Base-by-base conservation (phyloP, 768 basidiomycete species). In the Suillus ampliporus region DNA sequence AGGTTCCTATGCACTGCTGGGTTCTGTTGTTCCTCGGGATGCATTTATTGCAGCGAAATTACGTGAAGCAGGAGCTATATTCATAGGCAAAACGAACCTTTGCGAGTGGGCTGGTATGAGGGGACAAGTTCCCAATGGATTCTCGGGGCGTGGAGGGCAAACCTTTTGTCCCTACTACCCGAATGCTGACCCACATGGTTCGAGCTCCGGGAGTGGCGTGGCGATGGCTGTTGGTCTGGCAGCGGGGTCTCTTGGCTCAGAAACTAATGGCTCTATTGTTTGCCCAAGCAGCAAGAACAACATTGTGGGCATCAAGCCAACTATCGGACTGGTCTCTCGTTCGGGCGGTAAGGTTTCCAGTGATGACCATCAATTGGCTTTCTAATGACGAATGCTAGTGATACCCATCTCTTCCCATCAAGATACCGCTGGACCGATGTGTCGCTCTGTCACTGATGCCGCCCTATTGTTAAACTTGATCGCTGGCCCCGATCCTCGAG, bases 131-230 rank as follows among this genome's bases (percentile, higher is more conserved):
- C 75, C 80, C 10, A 67, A 72, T 9, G 83, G 82, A 35, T 84
- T 79, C 69, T 83, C 82, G 19, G 79, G 78, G 13, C 77, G 79
- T 13, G 81, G 80, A 13, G 83, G 83, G 15, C 83, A 83, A 70
- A 69, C 72, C 1, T 77, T 74, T 7, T 72, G 69, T 54, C 75
- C 81, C 4, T 84, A 81, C 67, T 78, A 77, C 51, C 81, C 79
- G 19, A 68, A 72, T n/a, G 80, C 74, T 15, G 67, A 79, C 61
- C 78, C 82, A 2, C 76, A 71, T 21, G 80, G 79, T 28, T 78
- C 78, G 19, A 79, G 78, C 58, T 77, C 79, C 15, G 83, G 82
- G 19, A 80, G 79, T 62, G 82, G 31, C 31, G 31, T 31, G 3
- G 31, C 31, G 82, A 13, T 73, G 31, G 31, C 31, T 6, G 6